Evolutionary conservation across 2,329 filamentous ascomycete genomes (phyloP).

Genomic region (Fusarium denticulatum): DNA sequence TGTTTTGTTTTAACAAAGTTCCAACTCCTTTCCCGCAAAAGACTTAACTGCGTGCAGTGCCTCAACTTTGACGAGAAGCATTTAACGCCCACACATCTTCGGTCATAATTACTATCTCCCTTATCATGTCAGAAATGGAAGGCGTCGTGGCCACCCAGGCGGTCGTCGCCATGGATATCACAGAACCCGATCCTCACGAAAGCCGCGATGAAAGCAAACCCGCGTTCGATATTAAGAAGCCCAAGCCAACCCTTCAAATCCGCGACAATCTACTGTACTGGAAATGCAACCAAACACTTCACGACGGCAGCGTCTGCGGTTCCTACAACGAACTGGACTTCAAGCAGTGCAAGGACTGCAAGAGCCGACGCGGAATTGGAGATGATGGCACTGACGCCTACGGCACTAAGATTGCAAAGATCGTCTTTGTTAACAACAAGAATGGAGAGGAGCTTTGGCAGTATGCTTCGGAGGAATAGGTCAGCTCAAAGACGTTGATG

Average conservation of each 20-base stretch:
- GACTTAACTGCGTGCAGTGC: background rate
- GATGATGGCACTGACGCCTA: slow-evolving; percentile 25
- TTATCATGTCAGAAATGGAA: slow-evolving; percentile 3
- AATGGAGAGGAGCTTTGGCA: slow-evolving; percentile 20
- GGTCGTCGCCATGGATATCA: slow-evolving; percentile 8
- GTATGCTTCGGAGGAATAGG: slow-evolving; percentile 1
- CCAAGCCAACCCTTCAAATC: slow-evolving; percentile 13
- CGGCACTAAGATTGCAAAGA: slow-evolving; percentile 25
- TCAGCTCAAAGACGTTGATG: background rate
- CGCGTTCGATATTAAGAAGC: slow-evolving; percentile 5
- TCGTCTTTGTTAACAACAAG: slow-evolving; percentile 15
- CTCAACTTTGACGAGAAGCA: background rate
- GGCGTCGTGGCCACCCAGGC: slow-evolving; percentile 1
- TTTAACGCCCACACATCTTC: background rate
- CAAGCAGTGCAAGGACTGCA: slow-evolving; percentile 26
- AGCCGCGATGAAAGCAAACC: background rate
- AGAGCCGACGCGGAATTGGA: slow-evolving; percentile 17
- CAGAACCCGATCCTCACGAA: background rate
- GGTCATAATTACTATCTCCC: background rate
- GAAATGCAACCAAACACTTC: slow-evolving; percentile 25
- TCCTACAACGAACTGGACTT: slow-evolving; percentile 16
- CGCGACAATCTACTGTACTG: slow-evolving; percentile 22
- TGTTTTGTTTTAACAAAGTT: background rate
- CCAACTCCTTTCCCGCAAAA: background rate
- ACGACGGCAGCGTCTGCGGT: slow-evolving; percentile 12